Percentiles rank a stretch among this genome's conserved stretches.
These are phyloP conservation scores for Suillus decipiens DNA, from an alignment of 768 basidiomycete species.

Conservation along the genomic window DNA sequence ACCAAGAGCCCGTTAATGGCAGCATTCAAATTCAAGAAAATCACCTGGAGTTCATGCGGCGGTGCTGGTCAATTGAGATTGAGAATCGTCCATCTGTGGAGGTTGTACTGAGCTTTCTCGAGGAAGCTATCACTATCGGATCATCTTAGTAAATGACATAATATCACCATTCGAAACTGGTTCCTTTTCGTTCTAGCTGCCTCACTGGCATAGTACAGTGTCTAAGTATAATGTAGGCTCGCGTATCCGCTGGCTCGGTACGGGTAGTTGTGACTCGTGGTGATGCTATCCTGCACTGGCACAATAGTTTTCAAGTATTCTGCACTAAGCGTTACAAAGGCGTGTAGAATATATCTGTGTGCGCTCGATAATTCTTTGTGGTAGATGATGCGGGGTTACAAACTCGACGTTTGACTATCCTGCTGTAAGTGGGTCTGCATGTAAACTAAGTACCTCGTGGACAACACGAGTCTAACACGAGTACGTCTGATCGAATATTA, in stretches of 20 bases:
- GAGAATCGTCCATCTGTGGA: conserved; percentile 9
- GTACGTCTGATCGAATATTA: too few relatives aligned
- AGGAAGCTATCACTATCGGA: background rate
- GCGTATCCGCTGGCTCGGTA: background rate
- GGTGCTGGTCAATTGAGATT: conserved; percentile 36
- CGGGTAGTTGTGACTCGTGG: background rate
- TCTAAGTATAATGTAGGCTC: background rate
- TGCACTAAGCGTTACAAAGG: too few relatives aligned
- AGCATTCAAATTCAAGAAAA: conserved; percentile 39
- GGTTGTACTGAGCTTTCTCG: conserved; percentile 9
- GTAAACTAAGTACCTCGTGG: too few relatives aligned
- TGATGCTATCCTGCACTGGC: too few relatives aligned
- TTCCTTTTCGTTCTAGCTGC: background rate
- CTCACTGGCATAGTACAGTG: too few relatives aligned
- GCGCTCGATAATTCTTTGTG: too few relatives aligned
- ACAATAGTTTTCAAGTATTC: too few relatives aligned
- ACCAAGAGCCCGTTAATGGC: conserved; percentile 16
- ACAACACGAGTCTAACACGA: too few relatives aligned
- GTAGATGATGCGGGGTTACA: too few relatives aligned
- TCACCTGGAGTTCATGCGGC: conserved; percentile 44
- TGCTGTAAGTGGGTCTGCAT: too few relatives aligned
- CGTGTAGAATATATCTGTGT: too few relatives aligned
- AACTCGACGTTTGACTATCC: too few relatives aligned
- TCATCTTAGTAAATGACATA: background rate
- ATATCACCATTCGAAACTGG: background rate